Evolutionary conservation across 768 basidiomycete genomes (phyloP).

Genomic region (Galerina sulciceps): DNA sequence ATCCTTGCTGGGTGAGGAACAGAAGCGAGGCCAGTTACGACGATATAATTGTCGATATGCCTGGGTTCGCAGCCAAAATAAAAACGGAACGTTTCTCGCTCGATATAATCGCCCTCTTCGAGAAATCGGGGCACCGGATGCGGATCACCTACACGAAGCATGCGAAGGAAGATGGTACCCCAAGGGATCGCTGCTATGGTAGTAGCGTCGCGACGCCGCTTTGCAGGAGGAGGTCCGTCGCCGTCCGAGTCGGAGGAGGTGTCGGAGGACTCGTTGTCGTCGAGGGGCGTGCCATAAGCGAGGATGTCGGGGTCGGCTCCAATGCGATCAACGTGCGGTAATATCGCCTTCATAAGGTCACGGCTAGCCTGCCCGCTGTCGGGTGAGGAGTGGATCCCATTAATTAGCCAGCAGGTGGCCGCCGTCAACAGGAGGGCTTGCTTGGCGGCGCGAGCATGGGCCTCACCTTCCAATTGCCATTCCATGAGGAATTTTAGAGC

Average conservation of each 20-base stretch:
- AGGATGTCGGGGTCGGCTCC: constrained; percentile 14
- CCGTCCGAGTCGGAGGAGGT: neutral
- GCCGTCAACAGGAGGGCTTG: constrained; percentile 21
- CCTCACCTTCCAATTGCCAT: neutral
- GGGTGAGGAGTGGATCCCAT: constrained; percentile 25
- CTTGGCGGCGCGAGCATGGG: neutral
- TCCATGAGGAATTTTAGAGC: constrained; percentile 20
- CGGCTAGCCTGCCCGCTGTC: constrained; percentile 17
- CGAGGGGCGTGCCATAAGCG: constrained; percentile 9
- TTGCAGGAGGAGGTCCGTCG: neutral
- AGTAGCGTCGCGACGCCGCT: neutral
- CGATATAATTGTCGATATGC: neutral
- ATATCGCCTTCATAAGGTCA: constrained; percentile 20
- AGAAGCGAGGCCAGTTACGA: neutral
- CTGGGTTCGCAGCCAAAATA: constrained; percentile 1
- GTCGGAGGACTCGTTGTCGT: neutral
- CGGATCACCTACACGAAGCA: neutral
- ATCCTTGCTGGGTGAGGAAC: neutral
- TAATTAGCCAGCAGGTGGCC: constrained; percentile 19
- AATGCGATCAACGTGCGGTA: constrained; percentile 14
- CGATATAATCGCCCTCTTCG: neutral
- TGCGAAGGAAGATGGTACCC: constrained; percentile 10
- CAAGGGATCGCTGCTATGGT: constrained; percentile 6
- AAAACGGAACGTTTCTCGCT: constrained; percentile 4
- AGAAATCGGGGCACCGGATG: constrained; percentile 5